phyloP scores from a whole-genome alignment of 202 grass and related monocot species.

The Brachypodium distachyon region DNA sequence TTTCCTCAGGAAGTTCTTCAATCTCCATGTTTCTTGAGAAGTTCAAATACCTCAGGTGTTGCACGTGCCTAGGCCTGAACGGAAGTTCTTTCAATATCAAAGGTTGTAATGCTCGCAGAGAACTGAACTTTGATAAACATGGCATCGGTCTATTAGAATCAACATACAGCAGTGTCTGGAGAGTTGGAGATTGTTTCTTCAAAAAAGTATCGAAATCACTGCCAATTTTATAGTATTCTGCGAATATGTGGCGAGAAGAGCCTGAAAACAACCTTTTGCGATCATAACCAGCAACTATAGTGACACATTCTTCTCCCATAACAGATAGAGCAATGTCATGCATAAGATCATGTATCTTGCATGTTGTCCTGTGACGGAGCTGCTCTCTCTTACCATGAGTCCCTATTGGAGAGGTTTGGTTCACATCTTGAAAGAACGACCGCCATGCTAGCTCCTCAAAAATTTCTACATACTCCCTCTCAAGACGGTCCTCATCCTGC shows the following conservation, averaged over 20 bases:
- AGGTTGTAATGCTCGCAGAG: not conserved
- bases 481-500: not conserved
- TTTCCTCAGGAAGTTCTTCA: not conserved
- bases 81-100: rapidly evolving
- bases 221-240: rapidly evolving
- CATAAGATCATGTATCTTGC: constrained; percentile 25
- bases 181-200: not conserved
- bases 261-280: too few species aligned
- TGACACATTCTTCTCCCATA: not conserved
- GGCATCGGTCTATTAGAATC: rapidly evolving
- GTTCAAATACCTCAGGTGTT: constrained; percentile 22
- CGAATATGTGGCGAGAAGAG: not conserved
- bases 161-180: not conserved
- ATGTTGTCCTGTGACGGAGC: not conserved
- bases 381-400: rapidly evolving
- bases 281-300: not conserved
- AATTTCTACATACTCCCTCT: not conserved
- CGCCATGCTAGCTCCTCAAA: not conserved
- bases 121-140: not conserved
- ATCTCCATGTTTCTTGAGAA: rapidly evolving
- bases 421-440: not conserved
- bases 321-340: constrained; percentile 23
- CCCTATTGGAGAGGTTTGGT: not conserved
- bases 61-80: not conserved
- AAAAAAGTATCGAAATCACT: not conserved